Conservation (phyloP, 345 rosid genomes). For the Conringia planisiliqua region DNA sequence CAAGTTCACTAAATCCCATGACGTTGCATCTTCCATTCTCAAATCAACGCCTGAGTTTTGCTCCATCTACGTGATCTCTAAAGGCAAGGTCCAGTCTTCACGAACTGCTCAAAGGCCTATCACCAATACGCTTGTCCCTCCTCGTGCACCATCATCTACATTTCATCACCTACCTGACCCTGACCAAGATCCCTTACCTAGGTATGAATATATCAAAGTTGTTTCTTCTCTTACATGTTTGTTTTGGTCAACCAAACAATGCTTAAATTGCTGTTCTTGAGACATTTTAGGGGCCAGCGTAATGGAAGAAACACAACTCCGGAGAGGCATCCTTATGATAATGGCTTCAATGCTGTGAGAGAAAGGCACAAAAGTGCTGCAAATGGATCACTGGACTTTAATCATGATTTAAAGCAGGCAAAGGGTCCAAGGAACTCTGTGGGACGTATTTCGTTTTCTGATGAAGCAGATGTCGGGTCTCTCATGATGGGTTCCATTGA, state of each 20-base stretch:
- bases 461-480: conserved; percentile 33
- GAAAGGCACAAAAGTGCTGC: conserved; percentile 35
- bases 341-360: conserved; percentile 13
- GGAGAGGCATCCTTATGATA: conserved; percentile 39
- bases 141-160: conserved; percentile 40
- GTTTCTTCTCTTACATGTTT: not conserved
- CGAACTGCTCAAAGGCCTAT: conserved; percentile 51
- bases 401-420: conserved; percentile 25
- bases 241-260: not conserved
- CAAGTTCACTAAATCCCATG: conserved; percentile 51
- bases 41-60: conserved; percentile 73
- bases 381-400: conserved; percentile 39
- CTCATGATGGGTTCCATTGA: conserved; percentile 42
- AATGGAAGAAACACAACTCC: conserved; percentile 26
- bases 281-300: conserved; percentile 38
- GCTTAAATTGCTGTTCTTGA: not conserved
- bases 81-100: conserved; percentile 60
- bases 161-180: conserved; percentile 26
- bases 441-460: conserved; percentile 29
- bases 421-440: conserved; percentile 32
- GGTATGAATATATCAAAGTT: conserved; percentile 25
- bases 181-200: conserved; percentile 38
- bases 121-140: conserved; percentile 49
- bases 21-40: conserved; percentile 45
- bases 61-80: conserved; percentile 67